These are phyloP conservation scores for Alternaria atra DNA, from an alignment of 2,329 filamentous ascomycete genomes.

Conservation along the genomic window DNA sequence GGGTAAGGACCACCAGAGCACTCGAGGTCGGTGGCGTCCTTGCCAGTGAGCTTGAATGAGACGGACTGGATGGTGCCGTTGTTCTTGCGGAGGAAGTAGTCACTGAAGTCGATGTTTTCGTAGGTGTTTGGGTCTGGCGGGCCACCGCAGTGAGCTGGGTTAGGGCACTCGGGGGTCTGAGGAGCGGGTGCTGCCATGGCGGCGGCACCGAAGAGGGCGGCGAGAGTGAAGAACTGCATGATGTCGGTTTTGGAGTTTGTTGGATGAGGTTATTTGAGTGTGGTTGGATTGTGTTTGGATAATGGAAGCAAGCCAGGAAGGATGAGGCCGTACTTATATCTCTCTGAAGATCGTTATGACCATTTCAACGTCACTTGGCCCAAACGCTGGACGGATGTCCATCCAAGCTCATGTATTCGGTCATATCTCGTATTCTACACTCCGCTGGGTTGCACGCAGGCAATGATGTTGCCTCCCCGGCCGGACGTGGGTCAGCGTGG, in stretches of 20 bases:
- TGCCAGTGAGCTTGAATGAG: conserved; percentile 33
- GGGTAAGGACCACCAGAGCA: conserved; percentile 22
- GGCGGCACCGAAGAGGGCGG: conserved; percentile 29
- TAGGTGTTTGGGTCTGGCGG: conserved; percentile 17
- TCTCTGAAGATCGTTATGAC: neutral
- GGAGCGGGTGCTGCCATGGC: conserved; percentile 31
- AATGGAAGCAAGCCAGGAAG: neutral
- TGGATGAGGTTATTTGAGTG: neutral
- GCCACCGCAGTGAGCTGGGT: conserved; percentile 31
- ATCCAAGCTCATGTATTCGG: conserved; percentile 11
- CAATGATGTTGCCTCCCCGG: conserved; percentile 3
- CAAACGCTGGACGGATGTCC: neutral
- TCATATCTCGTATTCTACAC: conserved; percentile 5
- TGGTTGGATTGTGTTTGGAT: conserved; percentile 1
- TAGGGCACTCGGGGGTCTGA: conserved; percentile 30
- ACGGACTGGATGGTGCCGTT: conserved; percentile 25
- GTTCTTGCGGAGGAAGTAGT: conserved; percentile 32
- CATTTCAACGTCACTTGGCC: conserved; percentile 17
- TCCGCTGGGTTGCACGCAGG: conserved; percentile 9
- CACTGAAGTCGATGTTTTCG: conserved; percentile 33
- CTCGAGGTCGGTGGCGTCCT: conserved; percentile 21
- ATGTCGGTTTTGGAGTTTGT: conserved; percentile 2
- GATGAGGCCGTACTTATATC: conserved; percentile 25
- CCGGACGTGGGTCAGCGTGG: conserved; percentile 1
- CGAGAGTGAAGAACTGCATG: conserved; percentile 34